Percentiles rank a stretch among this genome's conserved stretches.
phyloP scores from a whole-genome alignment of 495 filamentous ascomycete genomes.

The Hypoxylon fragiforme region DNA sequence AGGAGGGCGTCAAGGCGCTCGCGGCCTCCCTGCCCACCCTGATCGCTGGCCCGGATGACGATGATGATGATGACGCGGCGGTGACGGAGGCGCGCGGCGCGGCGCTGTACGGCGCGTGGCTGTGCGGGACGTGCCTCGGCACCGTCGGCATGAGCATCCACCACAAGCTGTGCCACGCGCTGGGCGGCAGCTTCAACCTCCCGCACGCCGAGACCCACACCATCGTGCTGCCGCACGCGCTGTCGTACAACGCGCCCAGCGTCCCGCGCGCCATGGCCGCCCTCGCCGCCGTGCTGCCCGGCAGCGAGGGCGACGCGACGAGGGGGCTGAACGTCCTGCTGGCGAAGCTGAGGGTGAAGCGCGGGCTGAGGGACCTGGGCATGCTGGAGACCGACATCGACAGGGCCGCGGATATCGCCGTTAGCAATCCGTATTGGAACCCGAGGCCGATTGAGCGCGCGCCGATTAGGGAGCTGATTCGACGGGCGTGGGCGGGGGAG shows the following conservation, averaged over 20 bases:
- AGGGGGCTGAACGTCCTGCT: constrained; percentile 64
- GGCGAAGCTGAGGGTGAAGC: constrained; percentile 59
- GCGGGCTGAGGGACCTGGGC: constrained; percentile 60
- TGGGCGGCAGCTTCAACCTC: constrained; percentile 70
- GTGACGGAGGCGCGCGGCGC: too few species aligned
- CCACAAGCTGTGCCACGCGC: constrained; percentile 71
- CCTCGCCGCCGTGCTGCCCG: constrained; percentile 60
- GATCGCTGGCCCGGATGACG: constrained; percentile 55
- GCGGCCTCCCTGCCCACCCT: constrained; percentile 61
- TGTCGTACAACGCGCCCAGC: constrained; percentile 68
- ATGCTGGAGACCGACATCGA: constrained; percentile 71
- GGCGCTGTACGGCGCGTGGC: constrained; percentile 71
- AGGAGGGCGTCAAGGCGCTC: constrained; percentile 59
- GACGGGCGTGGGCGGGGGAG: constrained; percentile 71
- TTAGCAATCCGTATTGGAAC: constrained; percentile 67
- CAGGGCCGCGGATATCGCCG: constrained; percentile 66
- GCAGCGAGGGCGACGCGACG: constrained; percentile 59
- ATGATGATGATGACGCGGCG: too few species aligned
- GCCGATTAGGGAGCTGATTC: constrained; percentile 64
- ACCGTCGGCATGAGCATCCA: constrained; percentile 71
- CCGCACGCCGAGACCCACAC: constrained; percentile 73
- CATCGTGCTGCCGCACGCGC: constrained; percentile 66
- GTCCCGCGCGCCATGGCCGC: constrained; percentile 63
- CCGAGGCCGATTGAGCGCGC: constrained; percentile 60
- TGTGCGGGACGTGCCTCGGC: constrained; percentile 65